Conservation (phyloP, 139 green algal genomes). For the Volvox reticuliferus region DNA sequence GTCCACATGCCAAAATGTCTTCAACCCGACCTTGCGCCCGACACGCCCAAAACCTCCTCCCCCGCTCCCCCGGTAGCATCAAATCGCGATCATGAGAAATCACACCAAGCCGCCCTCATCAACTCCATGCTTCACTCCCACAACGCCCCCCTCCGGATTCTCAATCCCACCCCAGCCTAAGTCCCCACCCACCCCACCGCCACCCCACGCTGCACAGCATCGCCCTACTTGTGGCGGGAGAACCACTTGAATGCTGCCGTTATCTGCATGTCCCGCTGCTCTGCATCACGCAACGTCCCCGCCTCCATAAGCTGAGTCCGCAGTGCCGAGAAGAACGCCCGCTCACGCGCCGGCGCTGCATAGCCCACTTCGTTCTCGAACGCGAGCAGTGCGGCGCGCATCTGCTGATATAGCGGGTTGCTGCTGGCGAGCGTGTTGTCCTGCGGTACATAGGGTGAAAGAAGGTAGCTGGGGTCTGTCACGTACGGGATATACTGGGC, state of each 20-base stretch:
- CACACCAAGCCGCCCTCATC: too few relatives aligned
- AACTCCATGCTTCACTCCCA: too few relatives aligned
- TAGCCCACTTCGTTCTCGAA: slow-evolving; percentile 29
- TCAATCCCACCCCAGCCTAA: too few relatives aligned
- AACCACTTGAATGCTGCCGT: slow-evolving; percentile 44
- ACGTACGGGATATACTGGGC: too few relatives aligned
- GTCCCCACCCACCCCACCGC: too few relatives aligned
- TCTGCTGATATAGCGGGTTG: slow-evolving; percentile 29
- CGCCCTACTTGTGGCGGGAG: slow-evolving; percentile 28
- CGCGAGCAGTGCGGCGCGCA: slow-evolving; percentile 33
- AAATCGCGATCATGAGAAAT: too few relatives aligned
- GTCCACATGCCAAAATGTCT: too few relatives aligned
- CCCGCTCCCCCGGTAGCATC: too few relatives aligned
- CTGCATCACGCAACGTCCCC: background rate
- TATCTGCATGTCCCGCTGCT: slow-evolving; percentile 25
- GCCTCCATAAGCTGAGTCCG: slow-evolving; percentile 40
- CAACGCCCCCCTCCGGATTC: too few relatives aligned
- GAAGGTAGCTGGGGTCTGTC: too few relatives aligned
- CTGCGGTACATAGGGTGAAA: background rate
- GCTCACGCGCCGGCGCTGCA: slow-evolving; percentile 32
- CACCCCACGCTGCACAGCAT: background rate
- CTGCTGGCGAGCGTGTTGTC: background rate
- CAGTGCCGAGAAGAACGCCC: slow-evolving; percentile 42
- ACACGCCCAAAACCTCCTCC: too few relatives aligned
- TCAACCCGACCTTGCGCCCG: too few relatives aligned